Evolutionary conservation across 352 stramenopile genomes (phyloP).

Genomic region (Globisporangium yorkense): DNA sequence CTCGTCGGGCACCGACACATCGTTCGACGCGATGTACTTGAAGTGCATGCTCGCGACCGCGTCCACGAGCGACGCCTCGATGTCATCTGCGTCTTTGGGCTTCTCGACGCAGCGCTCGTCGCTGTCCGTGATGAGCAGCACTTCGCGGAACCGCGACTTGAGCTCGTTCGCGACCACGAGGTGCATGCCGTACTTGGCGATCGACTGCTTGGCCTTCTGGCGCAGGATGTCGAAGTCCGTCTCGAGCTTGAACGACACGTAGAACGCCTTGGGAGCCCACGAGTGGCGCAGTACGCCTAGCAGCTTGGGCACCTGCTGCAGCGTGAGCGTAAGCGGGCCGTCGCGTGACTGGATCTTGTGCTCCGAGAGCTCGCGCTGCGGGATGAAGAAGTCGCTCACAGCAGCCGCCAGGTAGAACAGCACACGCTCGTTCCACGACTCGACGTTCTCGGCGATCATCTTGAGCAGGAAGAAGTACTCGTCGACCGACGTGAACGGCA

Average conservation of each 20-base stretch:
- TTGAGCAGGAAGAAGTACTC: constrained; percentile 95
- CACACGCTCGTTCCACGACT: constrained; percentile 52
- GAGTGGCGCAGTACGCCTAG: constrained; percentile 86
- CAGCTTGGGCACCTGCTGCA: constrained; percentile 95
- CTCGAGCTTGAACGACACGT: constrained; percentile 99
- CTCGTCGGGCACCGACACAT: constrained; percentile 53
- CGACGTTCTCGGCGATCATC: constrained; percentile 62
- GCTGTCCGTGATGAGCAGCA: constrained; percentile 66
- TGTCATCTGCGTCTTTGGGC: constrained; percentile 55
- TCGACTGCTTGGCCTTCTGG: constrained; percentile 89
- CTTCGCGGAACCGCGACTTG: constrained; percentile 89
- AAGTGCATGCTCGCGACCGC: constrained; percentile 65
- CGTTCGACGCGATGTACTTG: constrained; percentile 57
- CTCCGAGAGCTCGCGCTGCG: constrained; percentile 72
- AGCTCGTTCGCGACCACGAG: constrained; percentile 97
- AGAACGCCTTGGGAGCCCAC: constrained; percentile 94
- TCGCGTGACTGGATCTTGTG: constrained; percentile 97
- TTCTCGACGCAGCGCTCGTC: constrained; percentile 49
- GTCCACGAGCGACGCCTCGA: constrained; percentile 57
- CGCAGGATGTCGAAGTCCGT: constrained; percentile 94
- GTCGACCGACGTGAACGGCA: constrained; percentile 94
- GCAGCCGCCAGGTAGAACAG: constrained; percentile 96
- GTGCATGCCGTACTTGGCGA: constrained; percentile 95
- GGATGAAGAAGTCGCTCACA: constrained; percentile 98
- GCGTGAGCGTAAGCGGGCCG: constrained; percentile 67